Evolutionary conservation across 306 rosid genomes (phyloP), one percentile per base, ranked within the genome.

Genomic region (Prosopis cineraria): DNA sequence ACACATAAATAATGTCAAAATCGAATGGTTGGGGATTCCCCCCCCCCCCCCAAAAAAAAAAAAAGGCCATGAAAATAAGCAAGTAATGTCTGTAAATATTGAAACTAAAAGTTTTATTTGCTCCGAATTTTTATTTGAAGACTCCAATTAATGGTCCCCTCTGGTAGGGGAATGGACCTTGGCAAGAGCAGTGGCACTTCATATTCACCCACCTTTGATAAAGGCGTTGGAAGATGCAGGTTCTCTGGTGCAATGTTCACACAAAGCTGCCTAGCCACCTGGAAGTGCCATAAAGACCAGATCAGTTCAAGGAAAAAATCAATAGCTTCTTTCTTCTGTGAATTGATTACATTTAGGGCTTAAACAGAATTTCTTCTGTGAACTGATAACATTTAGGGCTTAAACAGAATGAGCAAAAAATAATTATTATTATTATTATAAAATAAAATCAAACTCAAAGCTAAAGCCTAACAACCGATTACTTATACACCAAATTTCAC

Each of bases 171-270:
- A 59, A 94, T 90, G 52, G 97, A 90, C 87, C 80, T 94, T 0
- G 98, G 98, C 50, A 94, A 84, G 52, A 89, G 93, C 68, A 94
- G 80, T 12, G 94, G 93, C 86, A 92, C 92, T 80, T 92, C 95
- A 73, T 87, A 89, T 85, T 92, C 97, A 72, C 98, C 97, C 69
- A 93, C 70, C 0, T 81, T 82, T 0, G 89, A 78, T 81, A 94
- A 73, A 67, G 94, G 92, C 9, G 77, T 16, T n/a, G 91, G 84
- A 59, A 92, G 87, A 45, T 84, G 87, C 55, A 90, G 63, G 50
- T 90, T 90, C 37, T 87, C 91, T 0, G 89, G 89, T n/a, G 85
- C 78, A 64, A 94, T 77, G 74, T 78, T 92, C 75, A 94, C 89
- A 62, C 62, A 84, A 12, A 94, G 88, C 76, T 90, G 97, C 80